phyloP scores from a whole-genome alignment of 176 grass and related monocot genomes.

The Hordeum marinum region DNA sequence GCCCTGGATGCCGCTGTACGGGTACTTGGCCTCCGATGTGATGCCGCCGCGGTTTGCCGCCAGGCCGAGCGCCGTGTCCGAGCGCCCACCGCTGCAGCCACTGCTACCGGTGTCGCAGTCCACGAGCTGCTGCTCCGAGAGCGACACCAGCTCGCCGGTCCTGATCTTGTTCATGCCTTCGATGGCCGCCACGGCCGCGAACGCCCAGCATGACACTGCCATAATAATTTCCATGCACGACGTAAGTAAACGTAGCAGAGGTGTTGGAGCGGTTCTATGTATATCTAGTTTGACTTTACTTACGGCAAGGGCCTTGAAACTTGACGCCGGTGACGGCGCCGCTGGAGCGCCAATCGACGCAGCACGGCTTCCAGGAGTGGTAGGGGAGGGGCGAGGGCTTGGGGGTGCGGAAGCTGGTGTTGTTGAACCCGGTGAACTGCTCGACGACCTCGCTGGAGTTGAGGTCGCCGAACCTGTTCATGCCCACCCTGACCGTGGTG shows the following conservation, averaged over 20 bases:
- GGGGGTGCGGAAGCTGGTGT: background rate
- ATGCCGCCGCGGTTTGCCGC: slow-evolving; percentile 25
- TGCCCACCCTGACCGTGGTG: background rate
- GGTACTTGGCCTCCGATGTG: slow-evolving; percentile 11
- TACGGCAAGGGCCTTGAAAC: slow-evolving; percentile 15
- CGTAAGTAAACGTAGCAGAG: background rate
- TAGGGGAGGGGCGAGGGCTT: background rate
- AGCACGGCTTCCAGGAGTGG: slow-evolving; percentile 8
- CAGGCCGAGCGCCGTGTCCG: slow-evolving; percentile 27
- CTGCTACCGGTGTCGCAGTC: slow-evolving; percentile 30
- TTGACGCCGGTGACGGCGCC: slow-evolving; percentile 32
- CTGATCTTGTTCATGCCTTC: slow-evolving; percentile 46
- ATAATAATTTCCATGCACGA: background rate
- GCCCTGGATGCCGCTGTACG: slow-evolving; percentile 1
- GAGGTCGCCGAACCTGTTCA: slow-evolving; percentile 41
- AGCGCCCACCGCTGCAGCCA: slow-evolving; percentile 27
- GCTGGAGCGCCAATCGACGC: slow-evolving; percentile 33
- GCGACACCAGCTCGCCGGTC: slow-evolving; percentile 28
- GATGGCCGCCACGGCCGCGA: slow-evolving; percentile 26
- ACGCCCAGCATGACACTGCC: slow-evolving; percentile 36
- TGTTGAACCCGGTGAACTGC: slow-evolving; percentile 13
- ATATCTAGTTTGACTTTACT: background rate
- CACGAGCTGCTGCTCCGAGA: slow-evolving; percentile 39
- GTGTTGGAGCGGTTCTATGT: background rate
- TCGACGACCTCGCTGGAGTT: background rate